Base-by-base conservation (phyloP, 257 asterid genomes). In the Avicennia marina region DNA sequence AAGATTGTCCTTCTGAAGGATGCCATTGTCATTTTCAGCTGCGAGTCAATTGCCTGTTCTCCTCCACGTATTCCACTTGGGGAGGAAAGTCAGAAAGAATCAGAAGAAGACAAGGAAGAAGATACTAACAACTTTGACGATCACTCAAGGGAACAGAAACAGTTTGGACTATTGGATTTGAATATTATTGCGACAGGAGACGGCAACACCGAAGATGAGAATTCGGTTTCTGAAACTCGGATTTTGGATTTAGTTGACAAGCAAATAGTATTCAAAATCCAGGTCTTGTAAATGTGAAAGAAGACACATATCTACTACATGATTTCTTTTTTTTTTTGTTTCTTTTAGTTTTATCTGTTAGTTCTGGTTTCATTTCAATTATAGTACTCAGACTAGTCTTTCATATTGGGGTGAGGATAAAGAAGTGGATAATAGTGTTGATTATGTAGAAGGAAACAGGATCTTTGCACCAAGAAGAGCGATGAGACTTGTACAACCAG, bases 21-120 rank as follows among this genome's bases (percentile, higher is more conserved):
- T 47, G 90, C 97, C 25, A 77, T 91, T 48, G 69, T 91, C 59
- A 76, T 91, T 47, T 84, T 91, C 63, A 71, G 78, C 56, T 67
- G 68, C 27, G 53, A 51, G 15, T 46, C 68, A 13, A 70, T 68
- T 56, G 63, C 69, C 24, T 32, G 46, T 46, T 62, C 74, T 58
- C 66, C 72, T 60, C 42, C 8, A 29, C 34, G 34, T 7, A 7
- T 16, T 1, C 2, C 22, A n/a, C 15, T 9, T 9, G 67, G 17
- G 40, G 32, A 13, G 18, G 43, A 58, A 25, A 9, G 41, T n/a
- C n/a, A 29, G 20, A 24, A 43, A 8, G 56, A 55, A 4, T 48
- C 46, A 11, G 53, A 45, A 7, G 68, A 50, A 33, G 67, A 54
- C 12, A 53, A 68, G 22, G 53, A 51, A 16, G 45, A 42, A 61